These are phyloP conservation scores for Hypoxylon sp. DNA, from an alignment of 2,329 filamentous ascomycete genomes.

Conservation along the genomic window DNA sequence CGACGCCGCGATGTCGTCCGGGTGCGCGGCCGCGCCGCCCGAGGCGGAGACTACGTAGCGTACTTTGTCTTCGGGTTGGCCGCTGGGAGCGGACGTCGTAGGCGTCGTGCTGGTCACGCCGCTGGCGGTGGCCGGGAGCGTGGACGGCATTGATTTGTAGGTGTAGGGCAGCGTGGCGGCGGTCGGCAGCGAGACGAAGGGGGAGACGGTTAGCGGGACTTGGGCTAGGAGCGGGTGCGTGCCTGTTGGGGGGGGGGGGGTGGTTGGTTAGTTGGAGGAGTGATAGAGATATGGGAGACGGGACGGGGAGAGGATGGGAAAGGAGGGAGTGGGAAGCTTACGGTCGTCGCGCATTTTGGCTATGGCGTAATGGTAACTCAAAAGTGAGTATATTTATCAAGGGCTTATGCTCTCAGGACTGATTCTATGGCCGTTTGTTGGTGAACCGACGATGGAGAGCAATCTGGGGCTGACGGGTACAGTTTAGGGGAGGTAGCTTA, in stretches of 20 bases:
- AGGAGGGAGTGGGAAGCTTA: slow-evolving; percentile 29
- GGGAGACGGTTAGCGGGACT: slow-evolving; percentile 90
- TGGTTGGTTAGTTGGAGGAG: slow-evolving; percentile 13
- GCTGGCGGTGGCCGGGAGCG: slow-evolving; percentile 77
- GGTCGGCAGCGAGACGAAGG: slow-evolving; percentile 89
- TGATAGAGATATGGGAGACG: slow-evolving; percentile 4
- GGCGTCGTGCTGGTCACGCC: slow-evolving; percentile 53
- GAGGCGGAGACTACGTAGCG: slow-evolving; percentile 81
- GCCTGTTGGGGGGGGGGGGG: slow-evolving; percentile 54
- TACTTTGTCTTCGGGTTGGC: slow-evolving; percentile 62
- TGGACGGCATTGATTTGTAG: slow-evolving; percentile 88
- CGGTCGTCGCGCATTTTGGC: slow-evolving; percentile 52
- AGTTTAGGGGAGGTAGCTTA: neutral
- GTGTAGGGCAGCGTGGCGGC: slow-evolving; percentile 94
- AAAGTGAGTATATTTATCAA: no score
- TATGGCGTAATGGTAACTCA: slow-evolving; percentile 7
- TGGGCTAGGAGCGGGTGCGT: slow-evolving; percentile 90
- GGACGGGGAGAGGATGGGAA: neutral
- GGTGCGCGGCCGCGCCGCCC: slow-evolving; percentile 84
- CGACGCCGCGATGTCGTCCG: slow-evolving; percentile 82
- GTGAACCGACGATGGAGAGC: no score
- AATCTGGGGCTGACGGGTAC: no score
- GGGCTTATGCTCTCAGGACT: no score
- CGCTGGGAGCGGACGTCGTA: no score
- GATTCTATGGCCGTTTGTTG: no score